Base-by-base conservation (phyloP, 116 monocot species). In the Iris pallida region DNA sequence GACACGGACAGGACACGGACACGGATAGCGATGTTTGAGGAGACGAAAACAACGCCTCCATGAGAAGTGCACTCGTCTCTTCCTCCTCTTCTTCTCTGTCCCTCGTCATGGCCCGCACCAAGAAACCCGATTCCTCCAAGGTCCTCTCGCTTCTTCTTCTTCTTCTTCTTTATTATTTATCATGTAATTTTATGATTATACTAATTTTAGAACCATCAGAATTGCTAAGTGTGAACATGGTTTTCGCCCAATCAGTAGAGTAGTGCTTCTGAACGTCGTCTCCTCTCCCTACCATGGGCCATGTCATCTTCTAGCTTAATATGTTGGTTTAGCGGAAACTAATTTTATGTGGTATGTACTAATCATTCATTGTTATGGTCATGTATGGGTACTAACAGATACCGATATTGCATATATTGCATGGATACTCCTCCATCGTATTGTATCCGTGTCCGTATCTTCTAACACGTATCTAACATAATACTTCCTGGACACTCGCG, bases 121-220 rank as follows among this genome's bases (percentile, higher is more conserved):
- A 73, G 70, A 79, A 82, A 42, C 49, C 75, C 45, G 55, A 81
- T 16, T 57, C 75, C 45, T 76, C 72, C 6, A 86, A 86, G 82
- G 86, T 82, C 30, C 54, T 52, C 57, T 74, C 59, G n/a, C n/a
- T n/a, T n/a, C n/a, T n/a, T n/a, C n/a, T n/a, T n/a, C n/a, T n/a
- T n/a, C n/a, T n/a, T n/a, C n/a, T n/a, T n/a, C n/a, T n/a, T n/a
- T n/a, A n/a, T 16, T 8, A 6, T n/a, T 59, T 55, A 49, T 12
- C 11, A 16, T 19, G 57, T 13, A 8, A 47, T n/a, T 40, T 14
- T 16, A 42, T 54, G 13, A 7, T n/a, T 40, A 11, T 10, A 11
- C 47, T 42, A 4, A 11, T 64, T 20, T 8, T n/a, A 42, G 44
- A 30, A 42, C 4, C 59, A 16, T 63, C 17, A 8, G 57, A 18